Base-by-base conservation (phyloP, 2,329 filamentous ascomycete genomes). In the Thermoascus crustaceus region DNA sequence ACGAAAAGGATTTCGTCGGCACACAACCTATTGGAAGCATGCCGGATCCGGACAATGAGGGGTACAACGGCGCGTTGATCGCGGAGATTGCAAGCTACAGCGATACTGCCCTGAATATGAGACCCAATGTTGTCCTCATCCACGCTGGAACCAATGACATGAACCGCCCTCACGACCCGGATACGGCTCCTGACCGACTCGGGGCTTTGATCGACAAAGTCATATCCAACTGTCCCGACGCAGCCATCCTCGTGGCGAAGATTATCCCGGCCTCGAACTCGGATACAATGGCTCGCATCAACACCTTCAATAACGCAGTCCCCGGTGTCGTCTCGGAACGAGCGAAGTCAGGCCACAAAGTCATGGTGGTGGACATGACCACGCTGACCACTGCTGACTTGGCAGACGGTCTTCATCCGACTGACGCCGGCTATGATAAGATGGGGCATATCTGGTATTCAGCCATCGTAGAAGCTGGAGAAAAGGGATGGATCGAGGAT, bases 61-160 rank as follows among this genome's bases (percentile, higher is more conserved):
- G 29, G 17, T 19, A 47, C 40, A 16, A 33, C 52, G 16, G 16
- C 16, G 48, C 44, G 7, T 46, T 47, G 2, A 63, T 64, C 22
- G 40, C 34, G 2, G 32, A 58, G 17, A 53, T 63, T 14, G 44
- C 36, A 2, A 37, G 24, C 2, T 47, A 42, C 24, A 45, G 42
- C 2, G 26, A 41, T 3, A 13, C 21, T 7, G 42, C 43, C 11
- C 34, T 55, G 6, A 8, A 19, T 1, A 19, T 46, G n/a, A 34
- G 32, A 8, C 58, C 58, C 7, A 60, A 58, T 37, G 26, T 61
- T 11, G 45, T 60, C 7, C 39, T 61, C 6, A 19, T 61, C 1
- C 47, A 56, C 27, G 54, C 53, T 4, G 55, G 58, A 3, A 57
- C 55, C n/a, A 60, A 61, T 33, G 56, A 61, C 18, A 48, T 57